Evolutionary conservation across 495 filamentous ascomycete genomes (phyloP), one percentile per base, ranked within the genome.

Genomic region (Aspergillus carlsbadensis): DNA sequence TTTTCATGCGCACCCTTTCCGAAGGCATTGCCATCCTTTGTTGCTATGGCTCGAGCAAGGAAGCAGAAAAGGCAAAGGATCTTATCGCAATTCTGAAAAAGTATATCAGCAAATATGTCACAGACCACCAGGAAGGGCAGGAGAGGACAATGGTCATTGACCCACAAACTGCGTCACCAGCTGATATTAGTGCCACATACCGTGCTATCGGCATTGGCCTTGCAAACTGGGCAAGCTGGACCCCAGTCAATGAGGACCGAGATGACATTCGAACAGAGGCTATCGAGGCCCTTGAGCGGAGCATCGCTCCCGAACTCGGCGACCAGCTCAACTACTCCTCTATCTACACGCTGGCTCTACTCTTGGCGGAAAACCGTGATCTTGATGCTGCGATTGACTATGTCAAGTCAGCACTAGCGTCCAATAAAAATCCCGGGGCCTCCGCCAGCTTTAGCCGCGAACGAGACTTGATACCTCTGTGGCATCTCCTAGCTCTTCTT

Each of bases 401-500:
- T 46, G 84, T 91, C 39, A 94, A 85, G 76, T 74, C 81, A 66
- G 78, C 82, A 6, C 62, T 88, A 31, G 69, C 66, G n/a, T 69
- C 67, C 24, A 66, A 77, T 62, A 59, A 59, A 17, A 60, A 67
- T 17, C 64, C 69, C 1, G 52, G 56, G 40, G 26, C 51, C 3
- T 60, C 70, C 6, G 65, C 63, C 8, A 59, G 67, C 50, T 68
- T 75, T 33, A 61, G 64, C 10, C 70, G 67, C 33, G 71, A 78
- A 44, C 66, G 75, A 13, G 75, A 78, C 39, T 65, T 75, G 13
- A 68, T 79, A 11, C 63, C 75, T 10, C 49, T 78, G 14, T 95
- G 94, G 88, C 95, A 98, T 71, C 76, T 97, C 3, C 81, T 98
- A 47, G 86, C 90, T 2, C 74, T 98, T 34, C 74, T 97, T 26